Percentiles rank a stretch among this genome's conserved stretches.
Conservation (phyloP, 1,284 basidiomycete species). For the Naganishia cerealis region DNA sequence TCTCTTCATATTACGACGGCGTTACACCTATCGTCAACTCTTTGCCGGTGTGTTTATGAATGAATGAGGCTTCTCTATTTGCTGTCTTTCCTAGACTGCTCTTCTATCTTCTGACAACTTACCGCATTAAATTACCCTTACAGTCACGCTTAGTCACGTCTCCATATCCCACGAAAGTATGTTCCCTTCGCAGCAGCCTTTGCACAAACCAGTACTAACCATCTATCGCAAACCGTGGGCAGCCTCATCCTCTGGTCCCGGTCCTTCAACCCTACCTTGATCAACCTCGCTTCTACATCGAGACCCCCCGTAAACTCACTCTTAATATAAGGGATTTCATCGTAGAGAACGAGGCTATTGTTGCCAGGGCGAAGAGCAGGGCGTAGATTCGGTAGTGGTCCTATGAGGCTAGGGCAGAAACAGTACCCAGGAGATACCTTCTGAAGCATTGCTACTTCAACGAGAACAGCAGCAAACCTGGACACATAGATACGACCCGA, state of each 20-base stretch:
- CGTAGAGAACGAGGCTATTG: conserved; percentile 64
- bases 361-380: conserved; percentile 60
- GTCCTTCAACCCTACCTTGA: conserved; percentile 82
- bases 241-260: conserved; percentile 89
- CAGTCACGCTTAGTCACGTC: conserved; percentile 76
- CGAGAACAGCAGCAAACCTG: too few species aligned
- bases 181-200: conserved; percentile 27
- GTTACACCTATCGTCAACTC: conserved; percentile 79
- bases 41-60: too few species aligned
- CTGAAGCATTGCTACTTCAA: too few species aligned
- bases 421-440: too few species aligned
- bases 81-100: too few species aligned
- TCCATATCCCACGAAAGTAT: conserved; percentile 85
- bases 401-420: too few species aligned
- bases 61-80: too few species aligned
- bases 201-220: background rate
- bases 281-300: conserved; percentile 68
- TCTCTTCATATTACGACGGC: conserved; percentile 74
- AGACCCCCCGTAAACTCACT: conserved; percentile 82
- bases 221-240: conserved; percentile 57
- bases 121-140: background rate
- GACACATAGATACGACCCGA: too few species aligned
- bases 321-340: conserved; percentile 83
- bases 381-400: conserved; percentile 68
- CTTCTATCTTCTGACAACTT: too few species aligned